Evolutionary conservation across 495 filamentous ascomycete species (phyloP).

Genomic region (Penicillium subrubescens): DNA sequence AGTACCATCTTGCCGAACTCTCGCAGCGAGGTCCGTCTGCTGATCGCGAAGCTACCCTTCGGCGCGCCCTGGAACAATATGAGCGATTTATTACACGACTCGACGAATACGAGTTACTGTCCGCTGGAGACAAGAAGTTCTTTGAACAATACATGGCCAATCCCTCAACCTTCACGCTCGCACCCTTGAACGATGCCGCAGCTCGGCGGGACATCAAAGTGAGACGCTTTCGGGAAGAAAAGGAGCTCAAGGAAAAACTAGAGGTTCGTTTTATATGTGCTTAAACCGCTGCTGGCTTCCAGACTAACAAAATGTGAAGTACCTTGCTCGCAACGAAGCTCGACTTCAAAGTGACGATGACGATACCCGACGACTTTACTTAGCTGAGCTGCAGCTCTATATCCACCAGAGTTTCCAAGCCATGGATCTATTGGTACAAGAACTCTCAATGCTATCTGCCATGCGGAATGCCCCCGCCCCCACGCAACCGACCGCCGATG

Average conservation of each 20-base stretch:
- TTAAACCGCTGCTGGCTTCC: neutral
- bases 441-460: conserved; percentile 76
- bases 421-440: conserved; percentile 80
- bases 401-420: conserved; percentile 82
- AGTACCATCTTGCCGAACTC: conserved; percentile 70
- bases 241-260: conserved; percentile 80
- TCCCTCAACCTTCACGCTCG: conserved; percentile 67
- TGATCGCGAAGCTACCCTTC: conserved; percentile 65
- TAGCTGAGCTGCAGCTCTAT: conserved; percentile 70
- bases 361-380: conserved; percentile 72
- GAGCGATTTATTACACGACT: conserved; percentile 75
- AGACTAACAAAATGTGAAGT: conserved; percentile 43
- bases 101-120: conserved; percentile 77
- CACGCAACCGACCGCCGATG: conserved; percentile 42
- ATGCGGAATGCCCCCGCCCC: conserved; percentile 55
- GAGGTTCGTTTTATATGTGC: conserved; percentile 51
- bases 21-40: conserved; percentile 54
- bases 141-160: conserved; percentile 70
- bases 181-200: conserved; percentile 68
- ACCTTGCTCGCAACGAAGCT: conserved; percentile 60
- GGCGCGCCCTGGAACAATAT: conserved; percentile 64
- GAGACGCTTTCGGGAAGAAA: conserved; percentile 79
- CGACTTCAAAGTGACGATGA: conserved; percentile 74
- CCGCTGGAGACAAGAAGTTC: conserved; percentile 65
- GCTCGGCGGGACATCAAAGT: conserved; percentile 82